Conservation (phyloP, 176 grass and related monocot genomes). For the Bolboschoenus planiculmis region DNA sequence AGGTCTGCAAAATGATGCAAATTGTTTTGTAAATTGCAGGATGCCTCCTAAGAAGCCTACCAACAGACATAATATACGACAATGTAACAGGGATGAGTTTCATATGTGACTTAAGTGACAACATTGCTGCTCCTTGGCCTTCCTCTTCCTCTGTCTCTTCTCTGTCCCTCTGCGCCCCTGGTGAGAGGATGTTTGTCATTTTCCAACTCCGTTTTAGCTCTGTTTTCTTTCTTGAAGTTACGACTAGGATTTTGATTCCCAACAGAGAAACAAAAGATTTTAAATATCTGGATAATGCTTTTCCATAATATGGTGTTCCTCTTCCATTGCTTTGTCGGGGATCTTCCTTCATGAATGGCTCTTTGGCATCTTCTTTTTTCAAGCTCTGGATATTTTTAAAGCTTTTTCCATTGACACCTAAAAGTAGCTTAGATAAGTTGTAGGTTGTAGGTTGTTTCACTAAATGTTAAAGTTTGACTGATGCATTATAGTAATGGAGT, state of each 20-base stretch:
- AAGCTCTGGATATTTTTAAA: background rate
- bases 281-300: background rate
- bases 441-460: background rate
- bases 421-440: background rate
- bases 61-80: constrained; percentile 80
- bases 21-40: constrained; percentile 34
- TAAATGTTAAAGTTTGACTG: background rate
- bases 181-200: constrained; percentile 18
- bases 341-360: background rate
- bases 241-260: background rate
- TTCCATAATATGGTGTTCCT: background rate
- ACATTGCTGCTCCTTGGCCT: constrained; percentile 96
- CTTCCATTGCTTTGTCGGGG: background rate
- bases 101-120: constrained; percentile 90
- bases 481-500: background rate
- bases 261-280: background rate
- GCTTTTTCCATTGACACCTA: background rate
- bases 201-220: background rate
- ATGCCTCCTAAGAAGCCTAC: constrained; percentile 87
- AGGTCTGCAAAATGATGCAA: background rate
- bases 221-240: background rate
- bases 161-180: constrained; percentile 91
- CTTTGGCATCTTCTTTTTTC: background rate
- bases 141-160: constrained; percentile 89
- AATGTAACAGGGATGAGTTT: constrained; percentile 90